A percentile compares a stretch with the other conserved stretches of the same genome.
Conservation (phyloP, 257 asterid species). For the Solanum paucissectum region DNA sequence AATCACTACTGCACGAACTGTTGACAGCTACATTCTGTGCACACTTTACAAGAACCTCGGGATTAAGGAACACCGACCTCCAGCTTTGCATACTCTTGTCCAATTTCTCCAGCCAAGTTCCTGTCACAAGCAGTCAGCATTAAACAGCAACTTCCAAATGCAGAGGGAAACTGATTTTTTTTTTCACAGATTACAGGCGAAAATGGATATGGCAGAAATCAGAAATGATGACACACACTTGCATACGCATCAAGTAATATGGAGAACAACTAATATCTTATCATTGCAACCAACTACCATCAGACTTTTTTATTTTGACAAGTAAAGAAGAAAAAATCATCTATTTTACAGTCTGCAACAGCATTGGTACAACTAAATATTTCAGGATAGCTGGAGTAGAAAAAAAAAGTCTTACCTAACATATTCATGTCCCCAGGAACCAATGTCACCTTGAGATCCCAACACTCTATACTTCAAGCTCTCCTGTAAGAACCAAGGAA, state of each 20-base stretch:
- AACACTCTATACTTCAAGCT: slow-evolving; percentile 85
- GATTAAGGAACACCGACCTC: slow-evolving; percentile 41
- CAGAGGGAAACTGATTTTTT: neutral
- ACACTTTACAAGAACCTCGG: neutral
- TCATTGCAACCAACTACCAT: neutral
- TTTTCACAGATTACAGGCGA: neutral
- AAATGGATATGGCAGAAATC: neutral
- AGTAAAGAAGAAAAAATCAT: neutral
- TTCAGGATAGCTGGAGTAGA: neutral
- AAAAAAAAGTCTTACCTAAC: slow-evolving; percentile 47
- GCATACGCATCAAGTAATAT: neutral
- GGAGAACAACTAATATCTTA: neutral
- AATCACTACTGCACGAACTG: neutral
- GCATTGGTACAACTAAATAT: neutral
- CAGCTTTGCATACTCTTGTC: slow-evolving; percentile 65
- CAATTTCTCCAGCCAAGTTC: slow-evolving; percentile 89
- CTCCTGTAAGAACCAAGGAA: slow-evolving; percentile 46
- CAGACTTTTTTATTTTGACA: neutral
- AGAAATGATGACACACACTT: neutral
- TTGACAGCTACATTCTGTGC: neutral
- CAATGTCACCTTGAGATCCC: slow-evolving; percentile 89
- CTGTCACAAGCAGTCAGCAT: slow-evolving; percentile 22
- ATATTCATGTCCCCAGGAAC: slow-evolving; percentile 99
- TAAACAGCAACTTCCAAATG: neutral
- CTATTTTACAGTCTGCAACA: neutral